Conservation (phyloP, 2,329 filamentous ascomycete genomes). For the Aureobasidium vineae region DNA sequence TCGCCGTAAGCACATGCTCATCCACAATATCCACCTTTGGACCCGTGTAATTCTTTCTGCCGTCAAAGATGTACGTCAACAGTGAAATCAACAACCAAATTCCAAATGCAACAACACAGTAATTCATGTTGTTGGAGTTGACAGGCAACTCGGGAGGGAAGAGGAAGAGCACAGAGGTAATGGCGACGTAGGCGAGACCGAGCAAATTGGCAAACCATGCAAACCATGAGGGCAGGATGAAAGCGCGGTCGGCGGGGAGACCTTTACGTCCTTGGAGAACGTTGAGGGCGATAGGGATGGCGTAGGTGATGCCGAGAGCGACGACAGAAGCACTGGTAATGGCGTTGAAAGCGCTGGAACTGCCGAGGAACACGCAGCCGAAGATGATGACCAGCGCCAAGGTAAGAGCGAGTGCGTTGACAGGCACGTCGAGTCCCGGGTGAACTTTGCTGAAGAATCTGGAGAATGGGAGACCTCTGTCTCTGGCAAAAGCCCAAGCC, state of each 20-base stretch:
- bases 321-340: constrained; percentile 59
- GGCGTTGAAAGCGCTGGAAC: constrained; percentile 41
- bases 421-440: constrained; percentile 37
- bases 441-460: constrained; percentile 39
- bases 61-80: constrained; percentile 60
- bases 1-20: constrained; percentile 30
- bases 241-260: constrained; percentile 57
- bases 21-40: constrained; percentile 41
- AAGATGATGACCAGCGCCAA: constrained; percentile 38
- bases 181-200: constrained; percentile 62
- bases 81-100: constrained; percentile 58
- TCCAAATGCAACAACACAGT: constrained; percentile 57
- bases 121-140: constrained; percentile 67
- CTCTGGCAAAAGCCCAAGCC: constrained; percentile 41
- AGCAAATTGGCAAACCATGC: constrained; percentile 61
- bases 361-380: constrained; percentile 41
- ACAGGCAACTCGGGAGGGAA: constrained; percentile 68
- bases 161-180: constrained; percentile 74
- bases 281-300: constrained; percentile 70
- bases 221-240: constrained; percentile 54
- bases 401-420: constrained; percentile 39
- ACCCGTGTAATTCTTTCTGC: constrained; percentile 59
- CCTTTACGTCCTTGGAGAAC: constrained; percentile 63
- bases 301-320: constrained; percentile 69
- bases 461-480: constrained; percentile 39